These are phyloP conservation scores for Allium cepa DNA, from an alignment of 106 monocot genomes.

Conservation along the genomic window DNA sequence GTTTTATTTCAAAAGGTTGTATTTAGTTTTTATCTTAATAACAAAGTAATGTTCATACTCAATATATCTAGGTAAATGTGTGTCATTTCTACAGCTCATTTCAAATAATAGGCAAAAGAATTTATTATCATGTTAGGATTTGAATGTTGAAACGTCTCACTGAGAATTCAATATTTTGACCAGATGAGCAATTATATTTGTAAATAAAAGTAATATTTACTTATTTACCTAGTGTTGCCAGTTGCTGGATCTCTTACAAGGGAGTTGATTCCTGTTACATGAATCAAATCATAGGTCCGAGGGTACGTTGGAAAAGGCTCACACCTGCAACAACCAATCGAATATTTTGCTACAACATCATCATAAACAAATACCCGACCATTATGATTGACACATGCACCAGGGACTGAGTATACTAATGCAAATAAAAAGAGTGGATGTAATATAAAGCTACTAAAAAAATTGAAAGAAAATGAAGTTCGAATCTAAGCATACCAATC, in stretches of 20 bases:
- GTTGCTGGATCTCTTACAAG: conserved; percentile 50
- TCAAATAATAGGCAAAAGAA: too few species aligned
- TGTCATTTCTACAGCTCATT: too few species aligned
- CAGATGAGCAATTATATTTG: too few species aligned
- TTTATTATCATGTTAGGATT: too few species aligned
- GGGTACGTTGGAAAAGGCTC: conserved; percentile 98
- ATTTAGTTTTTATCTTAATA: too few species aligned
- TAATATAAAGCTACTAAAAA: neutral
- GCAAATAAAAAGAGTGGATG: neutral
- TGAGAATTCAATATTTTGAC: too few species aligned
- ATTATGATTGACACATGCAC: neutral
- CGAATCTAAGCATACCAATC: conserved; percentile 55
- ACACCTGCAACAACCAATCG: conserved; percentile 44
- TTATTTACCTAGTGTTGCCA: conserved; percentile 52
- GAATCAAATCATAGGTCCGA: conserved; percentile 90
- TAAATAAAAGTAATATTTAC: too few species aligned
- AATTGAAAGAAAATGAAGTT: neutral
- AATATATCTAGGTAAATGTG: too few species aligned
- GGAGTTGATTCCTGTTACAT: conserved; percentile 62
- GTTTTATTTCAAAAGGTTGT: too few species aligned
- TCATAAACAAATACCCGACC: neutral
- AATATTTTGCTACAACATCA: neutral
- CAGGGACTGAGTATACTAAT: neutral
- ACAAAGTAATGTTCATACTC: too few species aligned
- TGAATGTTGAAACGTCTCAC: too few species aligned